Percentiles rank a stretch among this genome's conserved stretches.
Evolutionary conservation across 495 filamentous ascomycete genomes (phyloP).

Genomic region (Penicillium ucsense): DNA sequence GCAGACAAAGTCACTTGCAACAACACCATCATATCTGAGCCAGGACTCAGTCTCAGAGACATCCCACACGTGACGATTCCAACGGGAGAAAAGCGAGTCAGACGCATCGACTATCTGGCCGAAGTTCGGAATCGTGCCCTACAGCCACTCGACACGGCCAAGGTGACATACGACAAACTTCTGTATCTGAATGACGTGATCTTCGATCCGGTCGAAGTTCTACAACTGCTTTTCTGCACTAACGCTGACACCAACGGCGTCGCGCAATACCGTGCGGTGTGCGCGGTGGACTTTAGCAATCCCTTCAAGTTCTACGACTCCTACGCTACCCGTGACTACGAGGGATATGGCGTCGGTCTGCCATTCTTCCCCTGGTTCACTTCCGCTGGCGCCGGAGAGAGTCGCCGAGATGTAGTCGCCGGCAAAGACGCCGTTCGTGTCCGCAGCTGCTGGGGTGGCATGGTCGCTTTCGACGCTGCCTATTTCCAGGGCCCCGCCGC

Average conservation of each 20-base stretch:
- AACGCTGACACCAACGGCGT: constrained; percentile 47
- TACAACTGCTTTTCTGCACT: constrained; percentile 68
- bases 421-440: constrained; percentile 62
- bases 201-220: constrained; percentile 60
- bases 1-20: constrained; percentile 36
- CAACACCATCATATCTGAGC: constrained; percentile 45
- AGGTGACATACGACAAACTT: constrained; percentile 49
- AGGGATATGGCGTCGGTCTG: constrained; percentile 60
- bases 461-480: constrained; percentile 65
- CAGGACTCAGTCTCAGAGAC: constrained; percentile 39
- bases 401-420: constrained; percentile 49
- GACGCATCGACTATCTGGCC: constrained; percentile 68
- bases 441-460: constrained; percentile 73
- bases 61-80: constrained; percentile 51
- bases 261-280: constrained; percentile 67
- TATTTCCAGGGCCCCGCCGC: constrained; percentile 44
- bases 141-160: constrained; percentile 38
- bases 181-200: constrained; percentile 70
- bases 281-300: constrained; percentile 67
- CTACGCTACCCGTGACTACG: constrained; percentile 64
- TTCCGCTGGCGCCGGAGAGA: constrained; percentile 42
- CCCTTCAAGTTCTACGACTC: constrained; percentile 77
- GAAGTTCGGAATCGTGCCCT: constrained; percentile 69
- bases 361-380: constrained; percentile 72
- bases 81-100: constrained; percentile 49